phyloP scores from a whole-genome alignment of 768 basidiomycete genomes.

The Goffeauzyma gilvescens region DNA sequence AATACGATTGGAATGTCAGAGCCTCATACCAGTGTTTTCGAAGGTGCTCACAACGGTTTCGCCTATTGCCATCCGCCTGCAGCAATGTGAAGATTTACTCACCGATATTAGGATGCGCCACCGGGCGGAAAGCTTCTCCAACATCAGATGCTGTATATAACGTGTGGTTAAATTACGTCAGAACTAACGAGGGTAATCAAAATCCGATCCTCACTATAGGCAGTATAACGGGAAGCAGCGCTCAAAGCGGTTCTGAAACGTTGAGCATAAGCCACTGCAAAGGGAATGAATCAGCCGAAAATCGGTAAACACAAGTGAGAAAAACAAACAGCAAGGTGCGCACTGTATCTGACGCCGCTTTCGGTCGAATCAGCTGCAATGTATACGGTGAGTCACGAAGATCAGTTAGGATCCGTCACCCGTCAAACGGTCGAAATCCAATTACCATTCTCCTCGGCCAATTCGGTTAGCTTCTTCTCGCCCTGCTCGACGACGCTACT shows the following conservation, averaged over 20 bases:
- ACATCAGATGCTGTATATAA: constrained; percentile 22
- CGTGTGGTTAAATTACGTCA: not conserved
- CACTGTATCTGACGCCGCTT: constrained; percentile 29
- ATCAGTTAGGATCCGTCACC: not conserved
- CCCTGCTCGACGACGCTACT: too few relatives aligned
- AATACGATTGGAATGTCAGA: too few relatives aligned
- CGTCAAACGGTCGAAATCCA: not conserved
- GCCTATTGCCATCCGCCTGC: too few relatives aligned
- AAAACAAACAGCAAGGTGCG: not conserved
- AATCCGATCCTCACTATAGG: constrained; percentile 20
- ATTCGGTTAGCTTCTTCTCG: constrained; percentile 16
- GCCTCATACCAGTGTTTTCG: too few relatives aligned
- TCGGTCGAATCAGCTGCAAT: constrained; percentile 29
- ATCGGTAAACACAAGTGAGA: not conserved
- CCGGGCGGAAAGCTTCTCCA: constrained; percentile 32
- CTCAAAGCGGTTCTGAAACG: constrained; percentile 27
- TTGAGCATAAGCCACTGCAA: constrained; percentile 28
- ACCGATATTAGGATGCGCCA: constrained; percentile 27
- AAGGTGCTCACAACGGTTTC: too few relatives aligned
- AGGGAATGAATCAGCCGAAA: not conserved
- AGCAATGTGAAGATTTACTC: constrained; percentile 8
- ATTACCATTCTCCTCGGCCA: constrained; percentile 22
- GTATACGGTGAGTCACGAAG: not conserved
- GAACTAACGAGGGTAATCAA: not conserved
- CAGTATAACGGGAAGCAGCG: constrained; percentile 29